A percentile compares a stretch with the other conserved stretches of the same genome.
Conservation (phyloP, 2,329 filamentous ascomycete genomes). For the Alternaria brassicae region DNA sequence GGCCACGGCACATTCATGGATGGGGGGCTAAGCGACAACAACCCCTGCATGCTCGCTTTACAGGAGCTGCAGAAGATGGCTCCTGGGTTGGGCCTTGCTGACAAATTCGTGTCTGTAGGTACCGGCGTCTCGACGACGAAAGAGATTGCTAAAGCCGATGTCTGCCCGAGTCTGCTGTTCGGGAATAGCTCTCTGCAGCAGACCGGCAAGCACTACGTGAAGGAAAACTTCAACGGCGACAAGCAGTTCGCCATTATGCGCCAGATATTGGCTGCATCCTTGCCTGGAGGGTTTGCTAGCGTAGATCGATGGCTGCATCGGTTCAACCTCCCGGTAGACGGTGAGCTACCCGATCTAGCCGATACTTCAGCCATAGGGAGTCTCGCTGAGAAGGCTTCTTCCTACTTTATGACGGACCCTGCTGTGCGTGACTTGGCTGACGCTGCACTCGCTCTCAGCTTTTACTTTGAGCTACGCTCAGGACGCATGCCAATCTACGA, state of each 20-base stretch:
- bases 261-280: not conserved
- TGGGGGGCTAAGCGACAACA: not conserved
- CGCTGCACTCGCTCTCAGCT: constrained; percentile 1
- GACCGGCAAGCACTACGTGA: not conserved
- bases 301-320: not conserved
- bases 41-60: not conserved
- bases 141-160: not conserved
- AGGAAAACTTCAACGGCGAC: not conserved
- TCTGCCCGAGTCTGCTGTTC: not conserved
- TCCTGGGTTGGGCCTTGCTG: not conserved
- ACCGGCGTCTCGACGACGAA: not conserved
- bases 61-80: constrained; percentile 1
- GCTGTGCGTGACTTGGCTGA: not conserved
- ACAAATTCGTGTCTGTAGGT: not conserved
- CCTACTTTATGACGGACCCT: not conserved
- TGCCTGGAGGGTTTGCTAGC: not conserved
- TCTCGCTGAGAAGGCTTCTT: not conserved
- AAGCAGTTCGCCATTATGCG: not conserved
- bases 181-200: constrained; percentile 1
- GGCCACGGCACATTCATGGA: not conserved
- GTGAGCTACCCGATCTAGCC: not conserved
- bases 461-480: not conserved
- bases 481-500: constrained; percentile 1
- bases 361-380: not conserved
- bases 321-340: not conserved